Conservation (phyloP, 345 rosid genomes). For the Eucalyptus erythrocorys region DNA sequence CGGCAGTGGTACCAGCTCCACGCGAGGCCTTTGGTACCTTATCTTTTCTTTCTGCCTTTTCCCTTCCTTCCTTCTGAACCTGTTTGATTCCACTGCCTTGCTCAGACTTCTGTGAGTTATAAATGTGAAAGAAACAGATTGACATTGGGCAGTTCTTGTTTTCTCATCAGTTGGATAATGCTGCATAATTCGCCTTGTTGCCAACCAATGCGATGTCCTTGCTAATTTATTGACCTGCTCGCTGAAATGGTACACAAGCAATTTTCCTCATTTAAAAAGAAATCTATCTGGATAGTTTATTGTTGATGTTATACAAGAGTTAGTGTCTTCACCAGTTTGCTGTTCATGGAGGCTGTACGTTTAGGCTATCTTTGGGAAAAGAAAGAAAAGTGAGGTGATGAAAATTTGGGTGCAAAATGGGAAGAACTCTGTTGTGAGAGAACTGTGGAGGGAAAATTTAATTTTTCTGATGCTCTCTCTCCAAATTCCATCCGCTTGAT, state of each 20-base stretch:
- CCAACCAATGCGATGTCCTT: not conserved
- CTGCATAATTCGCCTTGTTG: not conserved
- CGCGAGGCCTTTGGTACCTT: conserved; percentile 62
- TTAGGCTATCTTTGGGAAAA: not conserved
- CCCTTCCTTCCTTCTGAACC: not conserved
- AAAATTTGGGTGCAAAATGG: not conserved
- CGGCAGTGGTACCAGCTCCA: conserved; percentile 97
- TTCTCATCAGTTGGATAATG: not conserved
- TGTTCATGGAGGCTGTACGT: not conserved
- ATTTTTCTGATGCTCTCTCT: not conserved
- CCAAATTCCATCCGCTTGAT: not conserved
- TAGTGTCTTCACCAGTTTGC: not conserved
- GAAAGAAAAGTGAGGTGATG: not conserved
- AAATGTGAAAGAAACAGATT: not conserved
- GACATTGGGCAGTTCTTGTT: not conserved
- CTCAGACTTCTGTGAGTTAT: not conserved
- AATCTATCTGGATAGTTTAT: not conserved
- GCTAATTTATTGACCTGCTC: not conserved
- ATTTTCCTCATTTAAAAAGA: not conserved
- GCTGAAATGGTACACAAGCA: not conserved
- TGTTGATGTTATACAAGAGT: not conserved
- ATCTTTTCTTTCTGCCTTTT: not conserved
- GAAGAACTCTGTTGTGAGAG: not conserved
- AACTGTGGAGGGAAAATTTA: not conserved
- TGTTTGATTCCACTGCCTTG: not conserved